These are phyloP conservation scores for Suillus subaureus DNA, from an alignment of 768 basidiomycete species.

Conservation along the genomic window DNA sequence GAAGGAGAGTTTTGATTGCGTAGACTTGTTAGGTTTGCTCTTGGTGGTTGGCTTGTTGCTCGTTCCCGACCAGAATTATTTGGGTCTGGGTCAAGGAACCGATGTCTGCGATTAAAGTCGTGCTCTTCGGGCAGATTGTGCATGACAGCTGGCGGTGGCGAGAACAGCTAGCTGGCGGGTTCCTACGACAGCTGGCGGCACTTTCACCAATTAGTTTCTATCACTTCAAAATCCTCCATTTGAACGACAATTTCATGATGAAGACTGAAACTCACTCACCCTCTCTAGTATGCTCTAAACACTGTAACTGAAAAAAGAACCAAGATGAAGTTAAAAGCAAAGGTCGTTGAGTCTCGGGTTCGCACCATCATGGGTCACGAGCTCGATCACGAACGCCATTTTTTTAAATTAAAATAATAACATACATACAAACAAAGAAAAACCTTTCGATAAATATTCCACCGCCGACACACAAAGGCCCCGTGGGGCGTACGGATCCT, in stretches of 20 bases:
- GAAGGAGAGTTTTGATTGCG: constrained; percentile 45
- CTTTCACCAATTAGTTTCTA: constrained; percentile 1
- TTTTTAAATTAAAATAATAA: constrained; percentile 3
- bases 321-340: background rate
- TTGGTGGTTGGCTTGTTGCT: constrained; percentile 72
- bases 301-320: background rate
- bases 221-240: background rate
- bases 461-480: background rate
- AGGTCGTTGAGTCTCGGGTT: background rate
- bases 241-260: background rate
- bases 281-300: constrained; percentile 3
- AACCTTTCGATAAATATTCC: background rate
- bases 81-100: constrained; percentile 49
- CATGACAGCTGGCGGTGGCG: constrained; percentile 26
- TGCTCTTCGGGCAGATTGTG: constrained; percentile 46
- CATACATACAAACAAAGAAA: background rate
- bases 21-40: constrained; percentile 37
- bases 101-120: constrained; percentile 53
- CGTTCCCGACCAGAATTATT: constrained; percentile 57
- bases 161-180: background rate
- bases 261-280: background rate
- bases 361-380: background rate
- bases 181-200: background rate
- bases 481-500: constrained; percentile 1
- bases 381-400: background rate